Evolutionary conservation across 1,284 basidiomycete genomes (phyloP).

Genomic region (Xanthoconium separans): DNA sequence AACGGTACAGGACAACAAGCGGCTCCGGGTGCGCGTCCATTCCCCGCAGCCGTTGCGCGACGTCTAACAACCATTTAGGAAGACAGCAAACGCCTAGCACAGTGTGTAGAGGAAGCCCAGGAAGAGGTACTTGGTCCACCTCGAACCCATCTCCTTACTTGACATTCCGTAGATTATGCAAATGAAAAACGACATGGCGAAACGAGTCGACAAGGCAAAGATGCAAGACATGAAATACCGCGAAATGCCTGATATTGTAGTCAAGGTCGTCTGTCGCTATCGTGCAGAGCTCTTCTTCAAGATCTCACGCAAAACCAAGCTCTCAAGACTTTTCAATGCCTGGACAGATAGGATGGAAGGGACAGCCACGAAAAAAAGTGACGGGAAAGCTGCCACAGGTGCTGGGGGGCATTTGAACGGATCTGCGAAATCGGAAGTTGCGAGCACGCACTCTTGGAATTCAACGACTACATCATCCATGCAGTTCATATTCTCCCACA

Average conservation of each 20-base stretch:
- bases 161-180: slow-evolving; percentile 53
- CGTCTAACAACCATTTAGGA: slow-evolving; percentile 51
- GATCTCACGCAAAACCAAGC: slow-evolving; percentile 81
- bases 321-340: slow-evolving; percentile 75
- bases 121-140: slow-evolving; percentile 56
- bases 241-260: slow-evolving; percentile 77
- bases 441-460: slow-evolving; percentile 35
- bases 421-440: slow-evolving; percentile 44
- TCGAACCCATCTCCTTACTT: slow-evolving; percentile 7
- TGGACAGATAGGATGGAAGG: slow-evolving; percentile 84
- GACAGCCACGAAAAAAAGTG: slow-evolving; percentile 41
- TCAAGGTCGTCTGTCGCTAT: slow-evolving; percentile 83
- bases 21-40: slow-evolving; percentile 59
- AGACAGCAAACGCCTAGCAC: slow-evolving; percentile 73
- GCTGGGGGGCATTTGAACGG: slow-evolving; percentile 43
- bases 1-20: slow-evolving; percentile 72
- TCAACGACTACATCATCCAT: slow-evolving; percentile 39
- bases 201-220: slow-evolving; percentile 71
- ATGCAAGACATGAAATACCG: slow-evolving; percentile 73
- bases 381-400: slow-evolving; percentile 29
- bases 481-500: slow-evolving; percentile 80
- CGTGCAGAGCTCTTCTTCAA: slow-evolving; percentile 87
- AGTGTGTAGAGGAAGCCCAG: slow-evolving; percentile 78
- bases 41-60: neutral
- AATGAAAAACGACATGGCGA: slow-evolving; percentile 75